A percentile compares a stretch with the other conserved stretches of the same genome.
phyloP scores from a whole-genome alignment of 495 filamentous ascomycete genomes.

The Penicillium diatomitis region DNA sequence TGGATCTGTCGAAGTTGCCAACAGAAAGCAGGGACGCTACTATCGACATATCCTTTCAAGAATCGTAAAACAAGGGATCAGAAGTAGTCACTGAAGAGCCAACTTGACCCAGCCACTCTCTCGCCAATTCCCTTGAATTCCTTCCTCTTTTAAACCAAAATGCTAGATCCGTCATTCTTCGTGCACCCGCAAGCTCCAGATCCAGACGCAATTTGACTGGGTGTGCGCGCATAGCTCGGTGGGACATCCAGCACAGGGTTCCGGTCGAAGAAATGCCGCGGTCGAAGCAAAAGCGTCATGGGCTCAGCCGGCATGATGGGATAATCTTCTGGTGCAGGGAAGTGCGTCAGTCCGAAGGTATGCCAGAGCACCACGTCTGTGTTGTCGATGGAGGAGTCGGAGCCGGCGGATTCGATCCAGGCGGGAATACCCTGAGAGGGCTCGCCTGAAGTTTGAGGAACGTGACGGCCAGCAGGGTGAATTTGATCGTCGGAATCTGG shows the following conservation, averaged over 20 bases:
- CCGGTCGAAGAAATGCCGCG: slow-evolving; percentile 76
- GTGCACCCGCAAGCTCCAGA: slow-evolving; percentile 34
- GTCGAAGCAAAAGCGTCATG: slow-evolving; percentile 74
- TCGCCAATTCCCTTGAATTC: background rate
- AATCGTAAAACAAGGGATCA: background rate
- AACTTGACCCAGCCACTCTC: background rate
- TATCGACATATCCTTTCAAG: background rate
- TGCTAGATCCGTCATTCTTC: slow-evolving; percentile 36
- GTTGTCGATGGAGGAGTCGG: slow-evolving; percentile 65
- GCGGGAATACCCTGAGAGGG: slow-evolving; percentile 68
- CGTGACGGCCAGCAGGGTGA: slow-evolving; percentile 86
- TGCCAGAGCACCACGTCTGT: slow-evolving; percentile 92
- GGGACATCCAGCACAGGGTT: slow-evolving; percentile 87
- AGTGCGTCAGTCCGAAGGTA: slow-evolving; percentile 89
- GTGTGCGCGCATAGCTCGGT: slow-evolving; percentile 66
- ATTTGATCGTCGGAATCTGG: slow-evolving; percentile 77
- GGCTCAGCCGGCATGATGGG: slow-evolving; percentile 92
- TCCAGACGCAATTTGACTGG: slow-evolving; percentile 54
- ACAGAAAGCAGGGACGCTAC: background rate
- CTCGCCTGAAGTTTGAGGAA: slow-evolving; percentile 85
- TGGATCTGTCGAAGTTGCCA: background rate
- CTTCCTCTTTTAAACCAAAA: slow-evolving; percentile 15
- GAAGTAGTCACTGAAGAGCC: background rate
- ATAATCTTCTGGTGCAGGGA: slow-evolving; percentile 88
- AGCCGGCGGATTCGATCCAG: slow-evolving; percentile 66